Conservation (phyloP, 1,284 basidiomycete species). For the Afroboletus lepidellus region DNA sequence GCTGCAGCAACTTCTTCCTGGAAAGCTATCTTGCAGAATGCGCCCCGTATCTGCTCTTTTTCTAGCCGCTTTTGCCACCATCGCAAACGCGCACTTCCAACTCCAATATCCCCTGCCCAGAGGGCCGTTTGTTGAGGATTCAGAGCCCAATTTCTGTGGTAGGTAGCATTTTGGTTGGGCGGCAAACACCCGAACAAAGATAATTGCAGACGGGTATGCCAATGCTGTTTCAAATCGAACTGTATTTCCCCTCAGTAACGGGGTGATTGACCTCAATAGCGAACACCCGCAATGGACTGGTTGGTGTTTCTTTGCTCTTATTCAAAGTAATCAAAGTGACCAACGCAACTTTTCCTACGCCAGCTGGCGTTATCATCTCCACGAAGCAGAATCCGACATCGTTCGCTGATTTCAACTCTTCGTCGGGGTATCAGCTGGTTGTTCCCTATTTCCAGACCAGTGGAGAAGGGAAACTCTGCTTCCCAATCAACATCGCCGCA, state of each 20-base stretch:
- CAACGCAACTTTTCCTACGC: conserved; percentile 3
- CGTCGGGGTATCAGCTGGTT: conserved; percentile 36
- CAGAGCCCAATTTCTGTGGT: conserved; percentile 53
- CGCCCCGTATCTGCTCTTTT: conserved; percentile 35
- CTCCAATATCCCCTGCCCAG: conserved; percentile 58
- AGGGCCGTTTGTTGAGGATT: conserved; percentile 50
- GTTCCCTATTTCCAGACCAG: conserved; percentile 45
- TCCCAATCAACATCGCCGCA: conserved; percentile 48
- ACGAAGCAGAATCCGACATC: conserved; percentile 46
- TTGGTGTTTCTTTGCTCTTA: conserved; percentile 13
- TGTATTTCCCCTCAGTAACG: conserved; percentile 53
- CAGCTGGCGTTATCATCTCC: conserved; percentile 45
- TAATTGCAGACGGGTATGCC: conserved; percentile 45
- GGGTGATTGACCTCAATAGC: conserved; percentile 42
- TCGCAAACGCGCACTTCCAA: conserved; percentile 57
- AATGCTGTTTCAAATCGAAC: conserved; percentile 44
- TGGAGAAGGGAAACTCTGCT: conserved; percentile 49
- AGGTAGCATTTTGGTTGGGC: conserved; percentile 15
- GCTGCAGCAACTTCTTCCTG: not conserved
- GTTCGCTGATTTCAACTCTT: conserved; percentile 52
- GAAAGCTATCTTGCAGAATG: conserved; percentile 24
- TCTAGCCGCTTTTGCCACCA: conserved; percentile 33
- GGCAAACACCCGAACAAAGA: not conserved
- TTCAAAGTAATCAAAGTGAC: not conserved
- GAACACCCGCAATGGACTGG: conserved; percentile 43